phyloP scores from a whole-genome alignment of 768 basidiomycete genomes.

The Naganishia kalamii region DNA sequence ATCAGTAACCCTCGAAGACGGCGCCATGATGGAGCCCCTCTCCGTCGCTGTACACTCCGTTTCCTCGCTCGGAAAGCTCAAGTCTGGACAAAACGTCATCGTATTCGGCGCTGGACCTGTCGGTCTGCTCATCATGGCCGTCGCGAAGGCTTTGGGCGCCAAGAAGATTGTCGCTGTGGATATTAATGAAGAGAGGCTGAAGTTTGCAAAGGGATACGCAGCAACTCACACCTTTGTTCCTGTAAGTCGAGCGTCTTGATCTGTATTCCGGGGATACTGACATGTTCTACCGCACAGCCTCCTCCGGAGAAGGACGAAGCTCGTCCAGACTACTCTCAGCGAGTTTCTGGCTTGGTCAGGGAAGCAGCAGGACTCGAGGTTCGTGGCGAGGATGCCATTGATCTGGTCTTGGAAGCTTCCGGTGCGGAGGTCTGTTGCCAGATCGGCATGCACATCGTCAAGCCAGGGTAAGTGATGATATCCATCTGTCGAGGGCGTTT shows the following conservation, averaged over 20 bases:
- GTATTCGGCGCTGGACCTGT: conserved; percentile 82
- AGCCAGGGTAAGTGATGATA: conserved; percentile 52
- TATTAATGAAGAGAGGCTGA: conserved; percentile 59
- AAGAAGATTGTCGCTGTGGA: conserved; percentile 64
- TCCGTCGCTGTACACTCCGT: conserved; percentile 88
- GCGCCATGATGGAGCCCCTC: conserved; percentile 95
- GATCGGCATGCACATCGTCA: conserved; percentile 69
- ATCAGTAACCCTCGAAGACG: conserved; percentile 82
- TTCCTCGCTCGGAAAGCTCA: conserved; percentile 64
- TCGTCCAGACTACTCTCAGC: conserved; percentile 63
- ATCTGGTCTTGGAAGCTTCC: conserved; percentile 83
- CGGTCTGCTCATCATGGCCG: conserved; percentile 81
- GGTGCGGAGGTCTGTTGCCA: conserved; percentile 90
- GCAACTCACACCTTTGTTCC: conserved; percentile 60
- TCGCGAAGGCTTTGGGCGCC: conserved; percentile 89
- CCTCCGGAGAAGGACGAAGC: conserved; percentile 57
- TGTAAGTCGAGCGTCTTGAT: conserved; percentile 26
- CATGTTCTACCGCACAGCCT: conserved; percentile 49
- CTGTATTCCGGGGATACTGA: neutral
- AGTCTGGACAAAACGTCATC: conserved; percentile 66
- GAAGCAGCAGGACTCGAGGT: conserved; percentile 62
- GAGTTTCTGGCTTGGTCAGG: conserved; percentile 65
- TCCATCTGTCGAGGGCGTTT: neutral
- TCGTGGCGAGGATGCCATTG: conserved; percentile 64
- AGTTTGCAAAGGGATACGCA: conserved; percentile 78